phyloP scores from a whole-genome alignment of 1,284 basidiomycete species.

The Inonotus obliquus region DNA sequence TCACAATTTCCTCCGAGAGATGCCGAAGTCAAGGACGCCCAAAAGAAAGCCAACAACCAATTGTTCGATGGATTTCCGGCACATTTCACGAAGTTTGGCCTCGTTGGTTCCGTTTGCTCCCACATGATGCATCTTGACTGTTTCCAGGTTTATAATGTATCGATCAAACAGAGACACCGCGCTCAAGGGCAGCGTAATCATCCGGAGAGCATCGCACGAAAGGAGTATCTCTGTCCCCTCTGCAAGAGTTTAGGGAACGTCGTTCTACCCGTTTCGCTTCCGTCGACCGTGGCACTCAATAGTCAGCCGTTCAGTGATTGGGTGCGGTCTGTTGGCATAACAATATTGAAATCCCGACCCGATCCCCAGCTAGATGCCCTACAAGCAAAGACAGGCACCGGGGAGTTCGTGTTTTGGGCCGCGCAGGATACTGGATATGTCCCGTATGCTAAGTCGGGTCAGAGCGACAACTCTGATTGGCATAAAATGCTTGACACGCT shows the following conservation, averaged over 20 bases:
- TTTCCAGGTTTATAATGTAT: conserved; percentile 87
- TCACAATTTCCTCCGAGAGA: conserved; percentile 52
- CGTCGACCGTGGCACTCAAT: conserved; percentile 44
- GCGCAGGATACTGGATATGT: conserved; percentile 71
- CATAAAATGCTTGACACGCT: conserved; percentile 77
- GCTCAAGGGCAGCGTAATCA: conserved; percentile 91
- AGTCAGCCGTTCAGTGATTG: conserved; percentile 68
- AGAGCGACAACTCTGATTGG: conserved; percentile 48
- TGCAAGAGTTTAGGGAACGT: conserved; percentile 97
- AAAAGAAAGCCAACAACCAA: conserved; percentile 39
- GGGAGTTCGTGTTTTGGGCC: conserved; percentile 82
- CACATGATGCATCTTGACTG: conserved; percentile 98
- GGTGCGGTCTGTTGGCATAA: conserved; percentile 77
- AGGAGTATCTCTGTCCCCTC: conserved; percentile 96
- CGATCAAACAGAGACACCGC: conserved; percentile 85
- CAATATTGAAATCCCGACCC: conserved; percentile 73
- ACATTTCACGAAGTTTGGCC: conserved; percentile 73
- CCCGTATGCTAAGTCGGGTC: conserved; percentile 46
- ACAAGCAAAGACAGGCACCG: conserved; percentile 72
- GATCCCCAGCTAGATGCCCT: conserved; percentile 63
- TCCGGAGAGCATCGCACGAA: conserved; percentile 87
- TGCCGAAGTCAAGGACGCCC: conserved; percentile 41
- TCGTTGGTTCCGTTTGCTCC: conserved; percentile 88
- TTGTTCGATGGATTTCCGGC: conserved; percentile 76
- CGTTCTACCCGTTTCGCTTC: conserved; percentile 75